These are phyloP conservation scores for Oidiodendron maius DNA, from an alignment of 495 filamentous ascomycete species.

Conservation along the genomic window DNA sequence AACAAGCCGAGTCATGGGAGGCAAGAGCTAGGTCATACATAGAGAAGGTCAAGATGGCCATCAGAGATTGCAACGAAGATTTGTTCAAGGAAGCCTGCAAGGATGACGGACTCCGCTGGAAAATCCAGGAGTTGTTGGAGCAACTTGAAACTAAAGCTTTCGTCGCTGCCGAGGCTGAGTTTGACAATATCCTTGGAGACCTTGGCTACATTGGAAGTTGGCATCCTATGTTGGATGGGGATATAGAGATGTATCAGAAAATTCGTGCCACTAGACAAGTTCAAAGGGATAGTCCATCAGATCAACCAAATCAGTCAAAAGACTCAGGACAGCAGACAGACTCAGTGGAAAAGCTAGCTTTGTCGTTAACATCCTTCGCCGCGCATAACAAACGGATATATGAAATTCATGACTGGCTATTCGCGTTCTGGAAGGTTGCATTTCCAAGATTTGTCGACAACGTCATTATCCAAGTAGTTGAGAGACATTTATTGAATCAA, in stretches of 20 bases:
- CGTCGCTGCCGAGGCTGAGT: conserved; percentile 6
- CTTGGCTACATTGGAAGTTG: conserved; percentile 13
- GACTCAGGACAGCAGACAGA: neutral
- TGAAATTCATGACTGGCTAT: conserved; percentile 28
- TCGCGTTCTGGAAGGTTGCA: conserved; percentile 37
- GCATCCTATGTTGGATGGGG: conserved; percentile 6
- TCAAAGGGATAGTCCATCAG: neutral
- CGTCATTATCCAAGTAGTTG: conserved; percentile 21
- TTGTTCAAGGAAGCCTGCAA: conserved; percentile 7
- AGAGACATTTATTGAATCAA: conserved; percentile 14
- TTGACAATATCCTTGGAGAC: conserved; percentile 5
- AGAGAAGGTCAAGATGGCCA: conserved; percentile 7
- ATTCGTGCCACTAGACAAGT: conserved; percentile 7
- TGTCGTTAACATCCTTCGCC: too few relatives aligned
- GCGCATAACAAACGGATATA: conserved; percentile 1
- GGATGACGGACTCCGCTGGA: conserved; percentile 4
- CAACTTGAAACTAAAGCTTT: conserved; percentile 6
- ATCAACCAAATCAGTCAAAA: neutral
- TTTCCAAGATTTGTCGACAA: conserved; percentile 37
- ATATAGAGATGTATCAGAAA: neutral
- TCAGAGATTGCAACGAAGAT: conserved; percentile 11
- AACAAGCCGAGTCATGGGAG: conserved; percentile 12
- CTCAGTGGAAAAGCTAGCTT: neutral
- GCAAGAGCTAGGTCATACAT: conserved; percentile 3
- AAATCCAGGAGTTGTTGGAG: conserved; percentile 9